These are phyloP conservation scores for Thelonectria rubi DNA, from an alignment of 2,329 filamentous ascomycete species.

Conservation along the genomic window DNA sequence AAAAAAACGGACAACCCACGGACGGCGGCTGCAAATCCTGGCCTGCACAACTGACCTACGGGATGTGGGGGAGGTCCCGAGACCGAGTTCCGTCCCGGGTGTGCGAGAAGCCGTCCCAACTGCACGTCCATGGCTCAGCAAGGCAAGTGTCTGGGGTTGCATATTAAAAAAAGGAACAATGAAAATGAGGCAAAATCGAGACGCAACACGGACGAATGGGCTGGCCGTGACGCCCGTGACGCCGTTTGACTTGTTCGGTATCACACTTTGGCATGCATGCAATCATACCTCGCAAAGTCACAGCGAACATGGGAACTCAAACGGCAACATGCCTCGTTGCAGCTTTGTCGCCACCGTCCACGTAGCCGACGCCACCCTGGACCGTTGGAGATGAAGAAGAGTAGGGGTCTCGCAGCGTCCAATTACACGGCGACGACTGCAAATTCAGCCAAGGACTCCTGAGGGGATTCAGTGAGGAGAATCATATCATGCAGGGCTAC, in stretches of 20 bases:
- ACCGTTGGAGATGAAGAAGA: not conserved
- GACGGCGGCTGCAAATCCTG: not conserved
- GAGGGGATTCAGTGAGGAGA: not conserved
- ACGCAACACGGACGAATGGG: not conserved
- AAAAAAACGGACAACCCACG: too few species aligned
- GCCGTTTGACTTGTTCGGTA: not conserved
- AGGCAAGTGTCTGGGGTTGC: not conserved
- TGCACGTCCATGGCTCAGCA: not conserved
- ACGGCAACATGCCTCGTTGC: not conserved
- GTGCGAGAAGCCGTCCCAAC: not conserved
- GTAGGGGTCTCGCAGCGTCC: not conserved
- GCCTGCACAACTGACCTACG: constrained; percentile 5
- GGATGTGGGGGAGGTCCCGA: constrained; percentile 14
- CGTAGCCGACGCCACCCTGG: not conserved
- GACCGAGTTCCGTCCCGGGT: not conserved
- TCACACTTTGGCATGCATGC: not conserved
- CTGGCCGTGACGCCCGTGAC: not conserved
- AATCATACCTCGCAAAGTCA: not conserved
- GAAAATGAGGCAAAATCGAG: not conserved
- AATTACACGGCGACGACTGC: not conserved
- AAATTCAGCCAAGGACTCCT: not conserved
- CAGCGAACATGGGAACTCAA: not conserved
- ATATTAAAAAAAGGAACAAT: not conserved
- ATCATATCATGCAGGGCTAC: constrained; percentile 4
- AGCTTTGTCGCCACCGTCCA: not conserved